Conservation (phyloP, 2,329 filamentous ascomycete genomes). For the Rutstroemia sp. region DNA sequence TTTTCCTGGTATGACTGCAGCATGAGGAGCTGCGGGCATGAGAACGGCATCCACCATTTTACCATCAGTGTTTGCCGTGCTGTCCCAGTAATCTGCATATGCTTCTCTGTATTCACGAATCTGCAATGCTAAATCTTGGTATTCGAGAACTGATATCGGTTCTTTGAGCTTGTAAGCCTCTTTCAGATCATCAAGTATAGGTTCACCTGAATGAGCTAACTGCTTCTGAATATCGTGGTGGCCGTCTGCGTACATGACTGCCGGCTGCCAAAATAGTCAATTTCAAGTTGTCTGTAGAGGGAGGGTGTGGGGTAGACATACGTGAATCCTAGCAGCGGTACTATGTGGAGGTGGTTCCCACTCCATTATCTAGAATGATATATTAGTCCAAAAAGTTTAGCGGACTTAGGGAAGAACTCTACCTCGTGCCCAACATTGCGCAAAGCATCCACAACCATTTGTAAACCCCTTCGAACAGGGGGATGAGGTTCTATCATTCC, state of each 20-base stretch:
- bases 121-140: constrained; percentile 5
- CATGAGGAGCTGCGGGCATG: constrained; percentile 39
- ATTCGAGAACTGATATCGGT: constrained; percentile 6
- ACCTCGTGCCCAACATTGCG: neutral
- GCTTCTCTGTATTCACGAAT: neutral
- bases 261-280: neutral
- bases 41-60: constrained; percentile 46
- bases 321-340: constrained; percentile 3
- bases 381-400: neutral
- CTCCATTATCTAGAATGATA: neutral
- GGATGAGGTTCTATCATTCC: constrained; percentile 43
- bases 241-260: constrained; percentile 5
- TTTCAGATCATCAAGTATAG: constrained; percentile 1
- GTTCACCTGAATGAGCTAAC: constrained; percentile 1
- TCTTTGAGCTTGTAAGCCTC: neutral
- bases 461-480: constrained; percentile 45
- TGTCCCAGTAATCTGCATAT: constrained; percentile 34
- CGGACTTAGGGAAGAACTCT: neutral
- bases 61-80: constrained; percentile 3
- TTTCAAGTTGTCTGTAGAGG: fast-evolving
- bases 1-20: constrained; percentile 29
- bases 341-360: constrained; percentile 7
- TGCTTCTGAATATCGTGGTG: constrained; percentile 6
- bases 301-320: neutral
- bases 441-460: constrained; percentile 31